Conservation (phyloP, 2,329 filamentous ascomycete genomes). For the Acarospora socialis region DNA sequence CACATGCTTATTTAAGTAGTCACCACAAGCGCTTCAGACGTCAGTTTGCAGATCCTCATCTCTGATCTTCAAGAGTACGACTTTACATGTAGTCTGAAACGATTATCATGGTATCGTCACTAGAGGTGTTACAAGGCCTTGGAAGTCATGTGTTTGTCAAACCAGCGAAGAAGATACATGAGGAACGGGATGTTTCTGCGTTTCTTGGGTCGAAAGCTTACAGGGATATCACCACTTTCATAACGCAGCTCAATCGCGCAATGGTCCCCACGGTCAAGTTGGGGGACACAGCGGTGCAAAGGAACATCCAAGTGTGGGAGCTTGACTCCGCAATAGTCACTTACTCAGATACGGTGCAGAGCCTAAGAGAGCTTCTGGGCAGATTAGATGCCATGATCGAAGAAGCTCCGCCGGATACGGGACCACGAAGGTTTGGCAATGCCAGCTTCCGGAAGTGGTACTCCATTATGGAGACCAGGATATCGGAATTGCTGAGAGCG, state of each 20-base stretch:
- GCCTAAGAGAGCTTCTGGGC: constrained; percentile 51
- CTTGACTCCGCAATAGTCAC: constrained; percentile 28
- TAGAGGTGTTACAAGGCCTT: no score
- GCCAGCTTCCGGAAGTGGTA: constrained; percentile 79
- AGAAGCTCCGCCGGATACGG: constrained; percentile 68
- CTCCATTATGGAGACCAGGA: constrained; percentile 47
- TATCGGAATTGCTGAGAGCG: constrained; percentile 41
- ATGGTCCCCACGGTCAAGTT: constrained; percentile 55
- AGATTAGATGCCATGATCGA: constrained; percentile 54
- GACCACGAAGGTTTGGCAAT: constrained; percentile 84
- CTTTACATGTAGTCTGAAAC: no score
- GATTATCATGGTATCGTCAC: no score
- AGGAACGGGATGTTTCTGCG: constrained; percentile 62
- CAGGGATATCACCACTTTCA: constrained; percentile 70
- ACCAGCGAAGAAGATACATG: constrained; percentile 72
- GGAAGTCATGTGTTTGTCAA: constrained; percentile 40
- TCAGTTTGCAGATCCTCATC: no score
- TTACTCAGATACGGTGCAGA: constrained; percentile 44
- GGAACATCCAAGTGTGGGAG: constrained; percentile 38
- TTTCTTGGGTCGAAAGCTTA: constrained; percentile 78
- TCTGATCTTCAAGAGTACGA: no score
- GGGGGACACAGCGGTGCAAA: constrained; percentile 21
- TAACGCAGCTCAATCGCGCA: constrained; percentile 78
- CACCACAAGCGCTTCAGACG: no score
- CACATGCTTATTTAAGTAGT: no score